Evolutionary conservation across 192 early-diverging fungal species (phyloP).

Genomic region (Nowakowskiella sp.): DNA sequence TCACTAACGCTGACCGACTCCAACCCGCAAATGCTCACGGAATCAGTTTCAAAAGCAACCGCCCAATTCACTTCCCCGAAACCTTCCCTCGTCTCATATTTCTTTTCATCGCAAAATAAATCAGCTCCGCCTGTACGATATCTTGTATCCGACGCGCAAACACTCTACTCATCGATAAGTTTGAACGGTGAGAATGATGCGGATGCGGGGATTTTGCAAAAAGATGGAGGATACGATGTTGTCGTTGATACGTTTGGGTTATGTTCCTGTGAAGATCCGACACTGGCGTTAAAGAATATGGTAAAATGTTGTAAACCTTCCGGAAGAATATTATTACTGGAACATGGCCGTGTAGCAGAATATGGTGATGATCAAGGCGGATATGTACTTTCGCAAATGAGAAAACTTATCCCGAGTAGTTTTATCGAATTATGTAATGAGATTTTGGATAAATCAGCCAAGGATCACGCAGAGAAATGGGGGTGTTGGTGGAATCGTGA

Average conservation of each 20-base stretch:
- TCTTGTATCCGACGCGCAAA: constrained; percentile 9
- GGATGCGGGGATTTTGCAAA: constrained; percentile 11
- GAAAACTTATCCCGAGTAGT: too few relatives aligned
- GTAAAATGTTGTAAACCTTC: constrained; percentile 28
- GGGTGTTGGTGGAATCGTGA: constrained; percentile 70
- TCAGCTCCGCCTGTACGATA: constrained; percentile 10
- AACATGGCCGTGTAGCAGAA: constrained; percentile 45
- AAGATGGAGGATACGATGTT: constrained; percentile 46
- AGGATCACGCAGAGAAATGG: constrained; percentile 52
- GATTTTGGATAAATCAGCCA: constrained; percentile 48
- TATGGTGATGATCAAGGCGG: too few relatives aligned
- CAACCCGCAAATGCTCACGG: constrained; percentile 40
- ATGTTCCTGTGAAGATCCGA: constrained; percentile 51
- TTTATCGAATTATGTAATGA: constrained; percentile 41
- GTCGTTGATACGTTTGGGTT: constrained; percentile 63
- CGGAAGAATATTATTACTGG: constrained; percentile 50
- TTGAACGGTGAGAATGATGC: constrained; percentile 30
- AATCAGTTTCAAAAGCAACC: constrained; percentile 24
- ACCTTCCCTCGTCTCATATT: neutral
- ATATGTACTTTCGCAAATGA: too few relatives aligned
- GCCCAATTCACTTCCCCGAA: neutral
- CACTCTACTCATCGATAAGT: constrained; percentile 15
- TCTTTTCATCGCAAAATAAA: constrained; percentile 7
- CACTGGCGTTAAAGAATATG: constrained; percentile 39
- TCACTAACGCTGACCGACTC: constrained; percentile 46